Evolutionary conservation across 2,329 filamentous ascomycete genomes (phyloP).

Genomic region (Diplodia mutila): DNA sequence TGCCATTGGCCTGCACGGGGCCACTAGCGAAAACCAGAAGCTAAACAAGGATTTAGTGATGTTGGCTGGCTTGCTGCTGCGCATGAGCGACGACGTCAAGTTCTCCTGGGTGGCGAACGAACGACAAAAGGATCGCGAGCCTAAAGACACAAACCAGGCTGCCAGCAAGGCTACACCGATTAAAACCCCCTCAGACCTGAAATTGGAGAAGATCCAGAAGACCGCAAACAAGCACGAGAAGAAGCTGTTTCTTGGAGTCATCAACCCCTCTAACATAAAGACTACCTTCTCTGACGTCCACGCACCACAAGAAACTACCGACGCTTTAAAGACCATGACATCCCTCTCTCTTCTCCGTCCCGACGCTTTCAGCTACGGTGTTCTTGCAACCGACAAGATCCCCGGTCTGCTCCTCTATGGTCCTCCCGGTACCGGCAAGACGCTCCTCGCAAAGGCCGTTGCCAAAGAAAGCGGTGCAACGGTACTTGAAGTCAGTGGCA

Average conservation of each 20-base stretch:
- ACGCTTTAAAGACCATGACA: constrained; percentile 85
- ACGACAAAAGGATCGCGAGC: constrained; percentile 35
- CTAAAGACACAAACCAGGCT: constrained; percentile 35
- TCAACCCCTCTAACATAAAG: constrained; percentile 78
- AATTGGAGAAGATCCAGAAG: constrained; percentile 30
- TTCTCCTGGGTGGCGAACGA: constrained; percentile 48
- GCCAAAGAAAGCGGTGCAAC: constrained; percentile 69
- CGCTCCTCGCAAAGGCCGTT: constrained; percentile 65
- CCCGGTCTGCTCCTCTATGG: constrained; percentile 87
- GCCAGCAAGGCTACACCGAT: constrained; percentile 6
- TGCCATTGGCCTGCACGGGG: constrained; percentile 51
- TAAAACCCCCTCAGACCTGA: constrained; percentile 38
- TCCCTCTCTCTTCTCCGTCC: constrained; percentile 84
- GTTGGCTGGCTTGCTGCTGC: constrained; percentile 48
- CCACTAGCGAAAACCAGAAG: neutral
- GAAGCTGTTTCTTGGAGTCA: constrained; percentile 77
- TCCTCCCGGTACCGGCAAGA: constrained; percentile 74
- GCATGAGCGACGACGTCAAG: constrained; percentile 54
- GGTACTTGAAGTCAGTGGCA: constrained; percentile 82
- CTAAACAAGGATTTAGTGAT: constrained; percentile 40
- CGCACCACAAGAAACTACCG: constrained; percentile 78
- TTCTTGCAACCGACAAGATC: constrained; percentile 87
- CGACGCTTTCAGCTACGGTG: constrained; percentile 94
- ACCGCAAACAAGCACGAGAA: constrained; percentile 73
- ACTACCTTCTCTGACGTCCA: constrained; percentile 90